These are phyloP conservation scores for Mucor piriformis DNA, from an alignment of 371 early-diverging fungal species.

Conservation along the genomic window DNA sequence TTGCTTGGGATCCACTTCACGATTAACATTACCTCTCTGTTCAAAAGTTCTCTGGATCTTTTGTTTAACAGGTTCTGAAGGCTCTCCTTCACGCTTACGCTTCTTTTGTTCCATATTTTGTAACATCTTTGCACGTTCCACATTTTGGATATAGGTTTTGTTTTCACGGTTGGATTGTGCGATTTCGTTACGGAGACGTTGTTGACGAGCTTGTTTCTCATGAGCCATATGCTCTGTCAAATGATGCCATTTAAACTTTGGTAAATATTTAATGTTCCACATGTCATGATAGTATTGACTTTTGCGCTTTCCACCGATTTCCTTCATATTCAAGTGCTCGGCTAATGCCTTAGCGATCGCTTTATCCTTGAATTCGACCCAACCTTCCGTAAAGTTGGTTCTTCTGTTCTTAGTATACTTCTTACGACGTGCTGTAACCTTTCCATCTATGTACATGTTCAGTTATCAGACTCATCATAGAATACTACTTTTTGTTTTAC, in stretches of 20 bases:
- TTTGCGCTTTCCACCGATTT: conserved; percentile 86
- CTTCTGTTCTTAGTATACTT: conserved; percentile 78
- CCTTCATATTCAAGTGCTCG: conserved; percentile 73
- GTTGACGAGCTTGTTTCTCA: conserved; percentile 80
- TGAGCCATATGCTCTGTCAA: conserved; percentile 91
- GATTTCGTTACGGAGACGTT: conserved; percentile 85
- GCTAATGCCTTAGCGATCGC: conserved; percentile 83
- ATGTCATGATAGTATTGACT: conserved; percentile 86
- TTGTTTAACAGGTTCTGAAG: conserved; percentile 21
- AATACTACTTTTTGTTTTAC: conserved; percentile 20
- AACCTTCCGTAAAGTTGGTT: conserved; percentile 91
- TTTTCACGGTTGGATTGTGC: conserved; percentile 84
- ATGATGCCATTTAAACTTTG: conserved; percentile 96
- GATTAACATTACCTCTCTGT: conserved; percentile 56
- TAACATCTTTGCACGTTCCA: conserved; percentile 84
- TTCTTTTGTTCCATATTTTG: conserved; percentile 75
- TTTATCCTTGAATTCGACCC: conserved; percentile 96
- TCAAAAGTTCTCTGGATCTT: conserved; percentile 64
- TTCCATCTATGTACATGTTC: conserved; percentile 57
- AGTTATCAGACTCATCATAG: too few relatives aligned
- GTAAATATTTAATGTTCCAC: conserved; percentile 96
- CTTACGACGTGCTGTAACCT: conserved; percentile 59
- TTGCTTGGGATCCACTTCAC: conserved; percentile 34
- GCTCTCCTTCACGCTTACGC: conserved; percentile 38
- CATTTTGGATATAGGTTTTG: conserved; percentile 83